phyloP scores from a whole-genome alignment of 2,329 filamentous ascomycete genomes.

The Orbilia blumenaviensis region DNA sequence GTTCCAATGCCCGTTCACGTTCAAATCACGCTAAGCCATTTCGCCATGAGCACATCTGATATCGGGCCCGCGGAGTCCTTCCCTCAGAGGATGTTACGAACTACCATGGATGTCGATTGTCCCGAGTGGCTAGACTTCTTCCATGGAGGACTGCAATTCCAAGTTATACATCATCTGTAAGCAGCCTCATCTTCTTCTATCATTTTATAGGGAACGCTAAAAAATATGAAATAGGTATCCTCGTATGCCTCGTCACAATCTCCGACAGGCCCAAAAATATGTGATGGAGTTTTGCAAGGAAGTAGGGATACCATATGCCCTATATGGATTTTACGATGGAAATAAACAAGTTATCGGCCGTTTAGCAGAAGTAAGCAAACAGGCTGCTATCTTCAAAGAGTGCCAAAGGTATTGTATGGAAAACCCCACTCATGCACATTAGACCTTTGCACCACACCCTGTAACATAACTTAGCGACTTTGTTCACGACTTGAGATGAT shows the following conservation, averaged over 20 bases:
- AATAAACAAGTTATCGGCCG: constrained; percentile 81
- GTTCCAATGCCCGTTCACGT: constrained; percentile 83
- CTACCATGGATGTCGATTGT: constrained; percentile 92
- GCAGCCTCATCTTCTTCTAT: neutral
- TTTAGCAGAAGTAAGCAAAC: constrained; percentile 79
- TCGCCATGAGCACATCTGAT: constrained; percentile 90
- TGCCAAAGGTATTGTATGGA: constrained; percentile 67
- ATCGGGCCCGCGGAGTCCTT: constrained; percentile 86
- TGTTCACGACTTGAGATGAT: neutral
- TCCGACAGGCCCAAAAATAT: constrained; percentile 76
- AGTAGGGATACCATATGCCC: constrained; percentile 82
- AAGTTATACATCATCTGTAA: constrained; percentile 62
- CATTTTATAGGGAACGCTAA: neutral
- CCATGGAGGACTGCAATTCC: constrained; percentile 88
- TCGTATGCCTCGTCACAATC: constrained; percentile 83
- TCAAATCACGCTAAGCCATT: constrained; percentile 91
- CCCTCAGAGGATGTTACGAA: constrained; percentile 87
- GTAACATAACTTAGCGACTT: constrained; percentile 23
- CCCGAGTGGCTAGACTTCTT: constrained; percentile 88
- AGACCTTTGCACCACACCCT: neutral
- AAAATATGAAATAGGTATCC: constrained; percentile 64
- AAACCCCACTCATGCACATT: constrained; percentile 32
- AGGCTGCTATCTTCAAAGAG: constrained; percentile 79
- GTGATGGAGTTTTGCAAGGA: constrained; percentile 84
- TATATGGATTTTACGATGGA: constrained; percentile 84